Evolutionary conservation across 2,329 filamentous ascomycete genomes (phyloP).

Genomic region (Rhexocercosporidium sp.): DNA sequence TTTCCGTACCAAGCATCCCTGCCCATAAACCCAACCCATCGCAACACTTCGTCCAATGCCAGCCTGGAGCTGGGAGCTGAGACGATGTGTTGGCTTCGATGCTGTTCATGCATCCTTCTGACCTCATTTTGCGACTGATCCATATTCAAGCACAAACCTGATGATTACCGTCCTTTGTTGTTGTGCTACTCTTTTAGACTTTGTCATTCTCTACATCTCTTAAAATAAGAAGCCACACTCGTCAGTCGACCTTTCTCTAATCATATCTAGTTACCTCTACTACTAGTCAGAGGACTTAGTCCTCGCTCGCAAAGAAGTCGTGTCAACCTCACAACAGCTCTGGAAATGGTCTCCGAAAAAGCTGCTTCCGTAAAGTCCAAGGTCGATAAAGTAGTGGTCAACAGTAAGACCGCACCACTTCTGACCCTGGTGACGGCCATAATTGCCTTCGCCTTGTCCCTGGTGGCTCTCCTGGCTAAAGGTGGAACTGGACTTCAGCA

Average conservation of each 20-base stretch:
- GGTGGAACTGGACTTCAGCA: constrained; percentile 15
- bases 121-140: not conserved
- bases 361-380: not conserved
- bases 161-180: not conserved
- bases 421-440: constrained; percentile 20
- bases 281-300: not conserved
- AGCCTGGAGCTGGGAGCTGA: not conserved
- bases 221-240: no score
- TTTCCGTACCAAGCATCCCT: not conserved
- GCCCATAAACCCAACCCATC: not conserved
- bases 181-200: no score
- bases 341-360: not conserved
- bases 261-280: not conserved
- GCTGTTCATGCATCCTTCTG: not conserved
- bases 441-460: constrained; percentile 25
- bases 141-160: not conserved
- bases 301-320: not conserved
- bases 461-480: constrained; percentile 20
- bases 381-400: not conserved
- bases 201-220: no score
- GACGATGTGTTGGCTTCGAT: not conserved
- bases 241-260: no score
- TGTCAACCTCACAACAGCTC: not conserved
- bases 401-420: constrained; percentile 13
- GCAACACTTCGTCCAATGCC: not conserved